Conservation (phyloP, 345 rosid genomes). For the Eucalyptus shirleyi region DNA sequence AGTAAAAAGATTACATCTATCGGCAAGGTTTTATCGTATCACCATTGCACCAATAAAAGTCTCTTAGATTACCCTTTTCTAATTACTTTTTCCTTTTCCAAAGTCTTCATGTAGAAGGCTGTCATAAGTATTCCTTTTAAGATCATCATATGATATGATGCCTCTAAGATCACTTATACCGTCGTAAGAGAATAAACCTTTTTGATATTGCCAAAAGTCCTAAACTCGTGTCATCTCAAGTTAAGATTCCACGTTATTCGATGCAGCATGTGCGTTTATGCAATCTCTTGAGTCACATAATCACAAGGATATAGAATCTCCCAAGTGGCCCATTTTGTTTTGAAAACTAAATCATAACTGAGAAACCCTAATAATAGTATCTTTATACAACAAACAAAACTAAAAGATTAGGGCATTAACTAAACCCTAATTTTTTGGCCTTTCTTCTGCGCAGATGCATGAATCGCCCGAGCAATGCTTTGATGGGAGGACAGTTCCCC, state of each 20-base stretch:
- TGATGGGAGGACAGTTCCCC: not conserved
- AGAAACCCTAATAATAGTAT: not conserved
- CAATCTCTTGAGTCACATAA: not conserved
- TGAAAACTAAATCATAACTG: not conserved
- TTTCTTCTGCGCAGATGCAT: not conserved
- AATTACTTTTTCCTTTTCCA: not conserved
- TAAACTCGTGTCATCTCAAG: not conserved
- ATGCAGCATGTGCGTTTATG: not conserved
- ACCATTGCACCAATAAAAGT: not conserved
- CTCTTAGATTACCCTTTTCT: not conserved
- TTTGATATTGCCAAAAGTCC: not conserved
- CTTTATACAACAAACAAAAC: not conserved
- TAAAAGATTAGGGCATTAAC: not conserved
- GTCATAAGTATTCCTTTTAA: not conserved
- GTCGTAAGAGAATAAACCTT: not conserved
- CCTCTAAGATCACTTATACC: not conserved
- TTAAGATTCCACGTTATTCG: not conserved
- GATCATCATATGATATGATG: not conserved
- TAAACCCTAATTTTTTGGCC: not conserved
- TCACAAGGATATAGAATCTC: not conserved
- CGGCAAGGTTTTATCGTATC: not conserved
- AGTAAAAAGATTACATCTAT: not conserved
- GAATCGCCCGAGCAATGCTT: not conserved
- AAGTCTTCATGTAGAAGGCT: not conserved
- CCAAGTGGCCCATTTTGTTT: not conserved